phyloP scores from a whole-genome alignment of 108 stramenopile genomes.

The Skeletonema costatum region DNA sequence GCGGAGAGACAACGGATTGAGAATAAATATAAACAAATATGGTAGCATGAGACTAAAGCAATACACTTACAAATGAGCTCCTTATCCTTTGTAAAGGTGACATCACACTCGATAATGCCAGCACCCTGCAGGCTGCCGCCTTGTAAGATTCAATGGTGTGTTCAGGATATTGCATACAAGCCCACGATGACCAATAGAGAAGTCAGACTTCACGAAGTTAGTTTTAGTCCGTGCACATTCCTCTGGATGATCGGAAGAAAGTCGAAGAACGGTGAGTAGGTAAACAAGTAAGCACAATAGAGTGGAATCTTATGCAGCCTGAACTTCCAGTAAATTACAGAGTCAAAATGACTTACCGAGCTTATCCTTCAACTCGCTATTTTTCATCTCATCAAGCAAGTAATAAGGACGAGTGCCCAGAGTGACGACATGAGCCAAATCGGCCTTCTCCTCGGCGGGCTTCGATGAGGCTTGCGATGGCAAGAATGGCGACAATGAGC shows the following conservation, averaged over 20 bases:
- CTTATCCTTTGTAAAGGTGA: slow-evolving; percentile 75
- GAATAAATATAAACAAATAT: not conserved
- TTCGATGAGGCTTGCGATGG: not conserved
- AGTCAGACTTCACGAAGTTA: slow-evolving; percentile 49
- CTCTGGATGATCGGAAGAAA: slow-evolving; percentile 1
- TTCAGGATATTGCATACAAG: slow-evolving; percentile 66
- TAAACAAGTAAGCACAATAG: not conserved
- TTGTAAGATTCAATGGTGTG: slow-evolving; percentile 61
- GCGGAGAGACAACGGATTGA: not conserved
- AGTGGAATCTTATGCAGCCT: too few species aligned
- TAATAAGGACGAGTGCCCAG: slow-evolving; percentile 71
- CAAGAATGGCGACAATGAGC: not conserved
- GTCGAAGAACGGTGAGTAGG: not conserved
- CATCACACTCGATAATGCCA: slow-evolving; percentile 83
- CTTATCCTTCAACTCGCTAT: slow-evolving; percentile 45
- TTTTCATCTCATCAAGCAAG: slow-evolving; percentile 60
- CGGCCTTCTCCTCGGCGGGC: slow-evolving; percentile 2
- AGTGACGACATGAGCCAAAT: slow-evolving; percentile 19
- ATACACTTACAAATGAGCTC: slow-evolving; percentile 55
- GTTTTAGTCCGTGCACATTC: slow-evolving; percentile 50
- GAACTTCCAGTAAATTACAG: too few species aligned
- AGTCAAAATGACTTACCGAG: slow-evolving; percentile 42
- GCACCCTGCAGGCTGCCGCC: slow-evolving; percentile 61
- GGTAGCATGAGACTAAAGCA: not conserved
- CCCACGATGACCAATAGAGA: slow-evolving; percentile 77